Percentiles rank a stretch among this genome's conserved stretches.
Conservation (phyloP, 2,329 filamentous ascomycete species). For the Aspergillus neoniger region DNA sequence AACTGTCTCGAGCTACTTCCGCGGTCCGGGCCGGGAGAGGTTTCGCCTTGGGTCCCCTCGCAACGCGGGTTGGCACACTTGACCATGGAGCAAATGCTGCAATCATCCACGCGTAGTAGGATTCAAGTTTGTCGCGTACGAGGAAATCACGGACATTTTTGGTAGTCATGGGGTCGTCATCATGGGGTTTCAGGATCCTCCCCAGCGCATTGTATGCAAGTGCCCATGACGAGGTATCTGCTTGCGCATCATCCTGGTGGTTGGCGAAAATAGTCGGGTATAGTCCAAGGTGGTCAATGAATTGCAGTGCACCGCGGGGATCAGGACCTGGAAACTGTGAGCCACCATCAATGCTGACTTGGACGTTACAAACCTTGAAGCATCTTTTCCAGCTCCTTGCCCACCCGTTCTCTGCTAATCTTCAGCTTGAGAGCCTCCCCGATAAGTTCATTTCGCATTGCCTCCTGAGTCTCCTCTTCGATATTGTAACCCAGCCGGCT, state of each 20-base stretch:
- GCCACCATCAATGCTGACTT: neutral
- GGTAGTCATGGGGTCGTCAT: too few species aligned
- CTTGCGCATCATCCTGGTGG: conserved; percentile 51
- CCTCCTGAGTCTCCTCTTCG: conserved; percentile 65
- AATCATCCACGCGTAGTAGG: conserved; percentile 76
- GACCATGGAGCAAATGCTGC: conserved; percentile 74
- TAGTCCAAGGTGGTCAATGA: conserved; percentile 42
- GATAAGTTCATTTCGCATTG: conserved; percentile 80
- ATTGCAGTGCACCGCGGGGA: conserved; percentile 39
- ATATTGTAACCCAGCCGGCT: conserved; percentile 81
- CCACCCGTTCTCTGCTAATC: conserved; percentile 88
- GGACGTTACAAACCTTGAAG: conserved; percentile 62
- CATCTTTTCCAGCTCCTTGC: conserved; percentile 89
- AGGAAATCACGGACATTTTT: conserved; percentile 50
- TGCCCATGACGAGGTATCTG: conserved; percentile 63
- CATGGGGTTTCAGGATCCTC: conserved; percentile 41
- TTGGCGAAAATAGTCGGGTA: conserved; percentile 47
- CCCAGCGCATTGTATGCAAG: conserved; percentile 66
- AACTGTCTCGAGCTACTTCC: conserved; percentile 71
- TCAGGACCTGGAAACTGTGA: conserved; percentile 35
- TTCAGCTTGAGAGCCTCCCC: conserved; percentile 77
- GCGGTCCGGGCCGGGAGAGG: conserved; percentile 60
- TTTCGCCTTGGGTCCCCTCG: conserved; percentile 50
- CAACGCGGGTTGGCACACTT: conserved; percentile 47
- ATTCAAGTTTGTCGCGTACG: conserved; percentile 63